Evolutionary conservation across 2,329 filamentous ascomycete species (phyloP), one percentile per base, ranked within the genome.

Genomic region (Zelopaecilomyces penicillatus): DNA sequence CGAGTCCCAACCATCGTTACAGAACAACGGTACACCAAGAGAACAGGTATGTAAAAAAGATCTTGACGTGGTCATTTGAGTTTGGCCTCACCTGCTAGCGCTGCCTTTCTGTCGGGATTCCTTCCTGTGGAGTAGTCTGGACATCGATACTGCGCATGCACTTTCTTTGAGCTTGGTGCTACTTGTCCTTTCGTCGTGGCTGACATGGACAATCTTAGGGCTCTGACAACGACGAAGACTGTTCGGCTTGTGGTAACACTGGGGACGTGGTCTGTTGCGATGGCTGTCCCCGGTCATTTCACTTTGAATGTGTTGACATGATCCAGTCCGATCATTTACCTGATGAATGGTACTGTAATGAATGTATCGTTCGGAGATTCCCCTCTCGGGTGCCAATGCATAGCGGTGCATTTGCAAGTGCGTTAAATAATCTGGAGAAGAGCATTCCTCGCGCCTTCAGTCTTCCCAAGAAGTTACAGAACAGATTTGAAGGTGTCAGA

Each of bases 251-350:
- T 67, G 80, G 83, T 57, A 85, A 85, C 51, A 85, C 80, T 53
- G 91, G 91, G 46, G 81, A 88, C 54, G 77, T 98, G 51, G 76
- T 97, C 52, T 96, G 90, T 67, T 98, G 93, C 65, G 93, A 97
- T 68, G 87, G 85, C 50, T 98, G 93, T 67, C 79, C 83, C 49
- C 81, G 87, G 53, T 87, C 90, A 5, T 96, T 94, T 66, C 93
- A 97, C 65, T 88, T 93, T 61, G 75, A 79, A 48, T 97, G 93
- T 63, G 80, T 93, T 53, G 85, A 94, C 63, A 89, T 91, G 50
- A 84, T 87, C 34, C 71, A 88, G 53, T 74, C 81, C 44, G 75
- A 78, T 41, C 71, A 74, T 43, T 71, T 83, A 47, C 82, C 83
- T 8, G 80, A 86, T 47, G 84, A 88, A 56, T 97, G 89, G 87